Conservation (phyloP, 352 stramenopile species). For the Phytophthora ohioensis region DNA sequence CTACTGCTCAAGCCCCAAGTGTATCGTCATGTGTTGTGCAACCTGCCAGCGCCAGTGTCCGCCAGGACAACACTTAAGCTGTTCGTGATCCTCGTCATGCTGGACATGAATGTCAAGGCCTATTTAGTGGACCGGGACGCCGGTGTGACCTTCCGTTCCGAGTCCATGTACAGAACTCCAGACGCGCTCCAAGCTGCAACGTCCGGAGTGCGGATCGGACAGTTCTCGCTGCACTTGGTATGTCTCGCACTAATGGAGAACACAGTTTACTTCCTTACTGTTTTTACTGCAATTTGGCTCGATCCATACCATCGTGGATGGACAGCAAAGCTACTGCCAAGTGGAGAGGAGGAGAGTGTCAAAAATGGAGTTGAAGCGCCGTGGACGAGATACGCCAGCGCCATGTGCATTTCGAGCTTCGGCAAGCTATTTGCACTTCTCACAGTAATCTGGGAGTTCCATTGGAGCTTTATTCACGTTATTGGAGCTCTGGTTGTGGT, state of each 20-base stretch:
- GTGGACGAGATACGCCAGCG: slow-evolving; percentile 57
- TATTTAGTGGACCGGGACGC: slow-evolving; percentile 77
- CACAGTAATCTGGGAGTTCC: slow-evolving; percentile 88
- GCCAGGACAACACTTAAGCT: slow-evolving; percentile 71
- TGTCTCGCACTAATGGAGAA: slow-evolving; percentile 80
- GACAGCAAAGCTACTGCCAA: slow-evolving; percentile 43
- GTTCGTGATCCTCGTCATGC: slow-evolving; percentile 81
- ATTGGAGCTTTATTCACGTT: slow-evolving; percentile 88
- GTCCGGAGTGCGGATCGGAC: slow-evolving; percentile 69
- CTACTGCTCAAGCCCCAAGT: slow-evolving; percentile 87
- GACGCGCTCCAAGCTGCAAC: slow-evolving; percentile 42
- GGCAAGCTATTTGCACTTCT: slow-evolving; percentile 86
- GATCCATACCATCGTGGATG: slow-evolving; percentile 67
- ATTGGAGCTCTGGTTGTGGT: slow-evolving; percentile 78
- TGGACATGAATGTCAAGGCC: slow-evolving; percentile 89
- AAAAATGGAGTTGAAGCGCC: slow-evolving; percentile 11
- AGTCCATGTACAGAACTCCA: slow-evolving; percentile 60
- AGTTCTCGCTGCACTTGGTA: slow-evolving; percentile 85
- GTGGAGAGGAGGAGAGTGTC: slow-evolving; percentile 7
- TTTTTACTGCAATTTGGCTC: slow-evolving; percentile 58
- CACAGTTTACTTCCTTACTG: slow-evolving; percentile 59
- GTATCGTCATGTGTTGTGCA: slow-evolving; percentile 88
- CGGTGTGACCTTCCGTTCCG: slow-evolving; percentile 63
- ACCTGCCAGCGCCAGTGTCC: slow-evolving; percentile 62
- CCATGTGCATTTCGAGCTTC: slow-evolving; percentile 86